Evolutionary conservation across 805 yeast genomes (phyloP).

Genomic region (Candida pseudofarinosa): DNA sequence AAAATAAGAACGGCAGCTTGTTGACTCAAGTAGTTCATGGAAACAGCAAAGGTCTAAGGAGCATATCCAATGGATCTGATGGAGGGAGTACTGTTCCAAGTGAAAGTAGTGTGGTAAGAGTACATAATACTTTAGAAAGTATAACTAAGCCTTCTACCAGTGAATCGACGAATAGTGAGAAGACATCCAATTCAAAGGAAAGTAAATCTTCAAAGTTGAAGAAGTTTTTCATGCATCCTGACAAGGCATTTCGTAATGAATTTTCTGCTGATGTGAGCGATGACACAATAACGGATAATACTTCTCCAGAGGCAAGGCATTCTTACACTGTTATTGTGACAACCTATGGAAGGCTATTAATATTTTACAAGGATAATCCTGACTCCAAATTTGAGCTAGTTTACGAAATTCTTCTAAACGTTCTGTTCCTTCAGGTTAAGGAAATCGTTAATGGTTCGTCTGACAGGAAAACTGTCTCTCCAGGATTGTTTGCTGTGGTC

Average conservation of each 20-base stretch:
- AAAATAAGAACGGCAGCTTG: constrained; percentile 23
- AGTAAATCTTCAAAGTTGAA: constrained; percentile 13
- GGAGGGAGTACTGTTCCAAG: constrained; percentile 42
- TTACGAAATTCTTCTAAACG: constrained; percentile 52
- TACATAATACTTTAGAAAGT: constrained; percentile 28
- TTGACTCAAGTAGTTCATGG: constrained; percentile 39
- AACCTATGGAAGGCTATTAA: constrained; percentile 56
- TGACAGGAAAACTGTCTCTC: constrained; percentile 26
- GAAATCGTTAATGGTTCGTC: constrained; percentile 48
- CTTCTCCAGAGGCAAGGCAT: constrained; percentile 31
- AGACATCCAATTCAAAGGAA: constrained; percentile 1
- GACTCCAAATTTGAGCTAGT: constrained; percentile 43
- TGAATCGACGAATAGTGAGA: background rate
- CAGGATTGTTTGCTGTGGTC: constrained; percentile 53
- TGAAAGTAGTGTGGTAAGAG: constrained; percentile 64
- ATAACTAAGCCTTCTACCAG: constrained; percentile 5
- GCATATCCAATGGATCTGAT: constrained; percentile 7
- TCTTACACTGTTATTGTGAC: constrained; percentile 57
- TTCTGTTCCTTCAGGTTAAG: constrained; percentile 51
- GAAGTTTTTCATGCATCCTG: constrained; percentile 9
- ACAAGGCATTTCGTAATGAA: constrained; percentile 1
- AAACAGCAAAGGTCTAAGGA: constrained; percentile 20
- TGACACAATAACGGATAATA: constrained; percentile 3
- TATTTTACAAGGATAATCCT: constrained; percentile 44
- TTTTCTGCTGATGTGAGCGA: constrained; percentile 6